Evolutionary conservation across 1,284 basidiomycete genomes (phyloP).

Genomic region (Rhodotorula mucilaginosa): DNA sequence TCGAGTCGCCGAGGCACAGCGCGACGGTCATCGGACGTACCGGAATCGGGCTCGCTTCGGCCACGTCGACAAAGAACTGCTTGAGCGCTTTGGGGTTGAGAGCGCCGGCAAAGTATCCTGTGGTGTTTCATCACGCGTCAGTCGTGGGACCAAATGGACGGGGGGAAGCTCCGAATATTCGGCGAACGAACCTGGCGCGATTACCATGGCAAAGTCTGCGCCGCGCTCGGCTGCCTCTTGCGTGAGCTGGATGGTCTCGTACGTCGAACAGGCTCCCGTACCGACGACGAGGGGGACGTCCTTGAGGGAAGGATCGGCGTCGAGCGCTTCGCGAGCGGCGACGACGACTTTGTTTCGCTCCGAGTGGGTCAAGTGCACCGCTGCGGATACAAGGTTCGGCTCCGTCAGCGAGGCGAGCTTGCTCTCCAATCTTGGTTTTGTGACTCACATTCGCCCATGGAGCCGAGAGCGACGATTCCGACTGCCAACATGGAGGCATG

Average conservation of each 20-base stretch:
- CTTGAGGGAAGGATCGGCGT: slow-evolving; percentile 64
- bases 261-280: slow-evolving; percentile 72
- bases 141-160: neutral
- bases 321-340: slow-evolving; percentile 68
- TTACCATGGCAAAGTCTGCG: slow-evolving; percentile 69
- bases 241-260: slow-evolving; percentile 77
- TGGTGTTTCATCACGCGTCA: no score
- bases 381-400: slow-evolving; percentile 43
- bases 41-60: slow-evolving; percentile 75
- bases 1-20: no score
- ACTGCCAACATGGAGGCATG: slow-evolving; percentile 6
- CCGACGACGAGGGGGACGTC: slow-evolving; percentile 75
- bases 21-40: slow-evolving; percentile 47
- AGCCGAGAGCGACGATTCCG: slow-evolving; percentile 29
- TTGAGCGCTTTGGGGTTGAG: slow-evolving; percentile 52
- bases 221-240: slow-evolving; percentile 75
- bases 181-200: slow-evolving; percentile 43
- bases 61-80: slow-evolving; percentile 60
- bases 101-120: slow-evolving; percentile 53
- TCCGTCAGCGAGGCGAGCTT: neutral
- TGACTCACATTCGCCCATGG: slow-evolving; percentile 34
- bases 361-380: slow-evolving; percentile 68
- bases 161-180: no score
- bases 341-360: slow-evolving; percentile 66
- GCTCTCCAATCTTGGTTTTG: no score